Conservation (phyloP, 371 early-diverging fungal genomes). For the Smittium mucronatum region DNA sequence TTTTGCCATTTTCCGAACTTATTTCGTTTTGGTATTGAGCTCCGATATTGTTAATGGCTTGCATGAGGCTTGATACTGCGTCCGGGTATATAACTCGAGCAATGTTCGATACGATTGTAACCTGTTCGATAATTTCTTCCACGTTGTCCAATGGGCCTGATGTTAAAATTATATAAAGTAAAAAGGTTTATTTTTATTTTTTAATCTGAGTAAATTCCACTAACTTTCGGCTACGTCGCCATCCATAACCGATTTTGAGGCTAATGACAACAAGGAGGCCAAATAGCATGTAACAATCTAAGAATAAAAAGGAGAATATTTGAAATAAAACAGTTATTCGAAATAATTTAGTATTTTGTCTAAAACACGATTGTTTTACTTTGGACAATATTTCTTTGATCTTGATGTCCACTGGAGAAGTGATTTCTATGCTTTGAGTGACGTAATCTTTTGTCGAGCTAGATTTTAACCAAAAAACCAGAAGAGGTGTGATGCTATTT, state of each 20-base stretch:
- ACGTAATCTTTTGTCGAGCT: conserved; percentile 30
- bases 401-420: neutral
- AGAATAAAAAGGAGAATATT: neutral
- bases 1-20: conserved; percentile 28
- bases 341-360: too few species aligned
- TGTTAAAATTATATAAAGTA: too few species aligned
- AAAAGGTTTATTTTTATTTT: too few species aligned
- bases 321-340: neutral
- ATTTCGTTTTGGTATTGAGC: conserved; percentile 45
- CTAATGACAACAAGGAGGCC: neutral
- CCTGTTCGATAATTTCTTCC: conserved; percentile 49
- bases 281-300: conserved; percentile 10
- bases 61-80: conserved; percentile 40
- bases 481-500: conserved; percentile 60
- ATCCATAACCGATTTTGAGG: neutral
- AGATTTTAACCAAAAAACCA: conserved; percentile 74
- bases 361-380: neutral
- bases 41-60: conserved; percentile 50
- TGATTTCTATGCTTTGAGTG: neutral
- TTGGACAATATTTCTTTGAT: neutral
- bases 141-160: conserved; percentile 61
- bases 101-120: conserved; percentile 59
- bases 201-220: too few species aligned
- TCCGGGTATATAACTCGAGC: conserved; percentile 59
- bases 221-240: neutral